Base-by-base conservation (phyloP, 2,329 filamentous ascomycete species). In the Ceratocystis colombiana region DNA sequence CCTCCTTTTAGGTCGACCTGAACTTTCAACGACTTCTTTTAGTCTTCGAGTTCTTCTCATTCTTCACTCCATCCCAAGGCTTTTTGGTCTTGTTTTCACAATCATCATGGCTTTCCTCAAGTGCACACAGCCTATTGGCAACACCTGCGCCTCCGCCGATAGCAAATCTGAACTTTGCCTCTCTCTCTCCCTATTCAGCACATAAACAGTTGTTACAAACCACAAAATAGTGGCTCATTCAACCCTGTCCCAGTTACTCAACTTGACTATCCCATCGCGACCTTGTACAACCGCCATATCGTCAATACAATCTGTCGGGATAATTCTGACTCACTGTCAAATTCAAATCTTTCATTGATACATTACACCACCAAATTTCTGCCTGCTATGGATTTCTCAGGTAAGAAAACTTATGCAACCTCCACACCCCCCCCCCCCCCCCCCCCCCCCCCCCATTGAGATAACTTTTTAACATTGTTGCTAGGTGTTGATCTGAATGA, bases 71-170 rank as follows among this genome's bases (percentile, higher is more conserved):
- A 78, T 75, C 77, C 74, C 83, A 80, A 84, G 86, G 87, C 84
- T 84, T 82, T 72, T 74, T 80, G 84, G 85, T 88, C 86, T 87
- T 87, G 88, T 88, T 88, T 89, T 81, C 81, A 46, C 37, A 41
- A 78, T 84, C 85, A 90, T 73, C 82, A 92, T 92, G 88, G 88
- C 87, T 82, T 85, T 83, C 87, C 82, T 85, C 85, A 79, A 84
- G 79, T 79, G 79, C 80, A 73, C 73, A 79, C 76, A 82, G 79
- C 81, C 81, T 79, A 82, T 83, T 83, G 84, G 84, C 82, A 77
- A 78, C 75, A 82, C 79, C 80, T 80, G 79, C 82, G 79, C 71
- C 77, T 83, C 76, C 78, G 75, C 79, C 77, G 75, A 78, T 79
- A 71, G 80, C 77, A 67, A 83, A 83, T 73, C 81, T 87, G 80